Evolutionary conservation across 208 protist genomes (phyloP), one percentile per base, ranked within the genome.

Genomic region (Trypanosoma scelopori): DNA sequence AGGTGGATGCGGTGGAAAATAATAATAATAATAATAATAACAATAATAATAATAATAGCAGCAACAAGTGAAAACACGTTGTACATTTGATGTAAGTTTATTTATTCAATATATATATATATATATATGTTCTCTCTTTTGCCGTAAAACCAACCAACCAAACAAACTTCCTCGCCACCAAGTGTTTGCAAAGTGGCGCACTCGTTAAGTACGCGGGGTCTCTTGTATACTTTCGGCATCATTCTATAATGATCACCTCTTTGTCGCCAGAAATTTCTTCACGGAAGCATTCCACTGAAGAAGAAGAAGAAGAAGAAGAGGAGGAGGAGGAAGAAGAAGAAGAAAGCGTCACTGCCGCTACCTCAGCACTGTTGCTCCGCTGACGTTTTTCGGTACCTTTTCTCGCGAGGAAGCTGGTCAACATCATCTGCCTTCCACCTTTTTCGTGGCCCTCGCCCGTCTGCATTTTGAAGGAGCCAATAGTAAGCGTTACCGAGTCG

Each of bases 401-500:
- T 23, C 1, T 23, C 7, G 51, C 15, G n/a, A 76, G 66, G 57
- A 76, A 70, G 20, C 41, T 51, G 28, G 55, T 76, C 12, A 76
- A 39, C 25, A 46, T 60, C 49, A 39, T 59, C 45, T 76, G 70
- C 22, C 59, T 55, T 3, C 42, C 55, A 55, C 48, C 32, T 27
- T 20, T 28, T n/a, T 16, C 22, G 23, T 53, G 32, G 16, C 47
- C 42, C n/a, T 43, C 56, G n/a, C 27, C 27, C 3, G 30, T 22
- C 25, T 50, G 20, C 9, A 30, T 49, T 22, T 76, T 69, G 43
- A 76, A 65, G 6, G 62, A 69, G 7, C 70, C 59, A 45, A 76
- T 70, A 20, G 70, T 76, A 1, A 76, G 32, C 56, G 62, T 57
- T 9, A 76, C 56, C 5, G 64, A 47, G 27, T 70, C 69, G 5